These are phyloP conservation scores for Ogataea corticis DNA, from an alignment of 805 yeast genomes.

Conservation along the genomic window DNA sequence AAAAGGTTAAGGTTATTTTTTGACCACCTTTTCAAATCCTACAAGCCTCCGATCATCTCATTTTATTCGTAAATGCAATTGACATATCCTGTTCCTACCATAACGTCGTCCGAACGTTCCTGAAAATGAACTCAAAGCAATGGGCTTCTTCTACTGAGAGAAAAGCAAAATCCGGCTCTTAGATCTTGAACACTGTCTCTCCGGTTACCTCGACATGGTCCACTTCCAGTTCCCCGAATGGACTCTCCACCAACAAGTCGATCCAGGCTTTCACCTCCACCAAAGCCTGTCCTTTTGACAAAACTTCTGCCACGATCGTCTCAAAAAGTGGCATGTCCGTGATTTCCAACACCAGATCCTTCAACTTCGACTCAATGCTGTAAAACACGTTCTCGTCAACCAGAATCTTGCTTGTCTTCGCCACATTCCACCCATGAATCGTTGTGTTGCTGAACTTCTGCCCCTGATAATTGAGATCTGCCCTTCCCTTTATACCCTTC, in stretches of 20 bases:
- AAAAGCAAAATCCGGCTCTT: too few relatives aligned
- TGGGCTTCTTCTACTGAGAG: too few relatives aligned
- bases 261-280: constrained; percentile 39
- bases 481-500: constrained; percentile 41
- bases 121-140: too few relatives aligned
- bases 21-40: too few relatives aligned
- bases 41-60: too few relatives aligned
- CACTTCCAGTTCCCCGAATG: constrained; percentile 37
- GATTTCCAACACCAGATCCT: constrained; percentile 44
- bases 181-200: constrained; percentile 25
- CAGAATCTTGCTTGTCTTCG: constrained; percentile 35
- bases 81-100: too few relatives aligned
- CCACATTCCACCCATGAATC: constrained; percentile 46
- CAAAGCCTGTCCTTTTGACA: constrained; percentile 40
- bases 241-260: constrained; percentile 34
- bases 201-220: constrained; percentile 30
- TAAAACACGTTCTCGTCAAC: constrained; percentile 28
- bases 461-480: constrained; percentile 40
- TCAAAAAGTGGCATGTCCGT: constrained; percentile 42
- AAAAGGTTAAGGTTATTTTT: too few relatives aligned
- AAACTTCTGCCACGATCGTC: constrained; percentile 42
- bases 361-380: constrained; percentile 40
- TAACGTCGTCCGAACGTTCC: too few relatives aligned
- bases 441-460: constrained; percentile 45
- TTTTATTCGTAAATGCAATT: too few relatives aligned